phyloP scores from a whole-genome alignment of 345 rosid species.

The Citrus hindsii region DNA sequence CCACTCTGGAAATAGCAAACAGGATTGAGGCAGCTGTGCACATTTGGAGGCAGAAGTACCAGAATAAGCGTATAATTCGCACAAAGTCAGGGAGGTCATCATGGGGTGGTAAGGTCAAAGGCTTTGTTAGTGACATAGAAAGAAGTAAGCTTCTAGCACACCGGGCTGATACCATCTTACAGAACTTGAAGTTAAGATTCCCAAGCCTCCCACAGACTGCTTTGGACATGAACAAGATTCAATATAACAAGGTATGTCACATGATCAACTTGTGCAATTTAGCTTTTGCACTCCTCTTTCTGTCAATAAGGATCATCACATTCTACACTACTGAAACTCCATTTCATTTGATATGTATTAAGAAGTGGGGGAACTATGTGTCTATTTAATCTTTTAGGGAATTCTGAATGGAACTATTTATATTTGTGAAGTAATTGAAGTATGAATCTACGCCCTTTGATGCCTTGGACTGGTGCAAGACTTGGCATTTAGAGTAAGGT shows the following conservation, averaged over 20 bases:
- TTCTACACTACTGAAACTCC: neutral
- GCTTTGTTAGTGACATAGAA: slow-evolving; percentile 14
- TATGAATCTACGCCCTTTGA: neutral
- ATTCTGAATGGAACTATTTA: neutral
- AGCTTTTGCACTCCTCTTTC: neutral
- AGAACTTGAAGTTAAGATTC: slow-evolving; percentile 14
- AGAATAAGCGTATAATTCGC: slow-evolving; percentile 7
- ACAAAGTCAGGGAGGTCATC: slow-evolving; percentile 11
- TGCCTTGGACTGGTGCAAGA: neutral
- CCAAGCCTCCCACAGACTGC: slow-evolving; percentile 23
- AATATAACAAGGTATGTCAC: slow-evolving; percentile 33
- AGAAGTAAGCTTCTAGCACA: slow-evolving; percentile 17
- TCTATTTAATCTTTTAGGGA: neutral
- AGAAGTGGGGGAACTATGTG: neutral
- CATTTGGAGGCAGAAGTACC: slow-evolving; percentile 40
- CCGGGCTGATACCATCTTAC: slow-evolving; percentile 21
- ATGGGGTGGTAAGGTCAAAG: slow-evolving; percentile 35
- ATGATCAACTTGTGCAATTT: neutral
- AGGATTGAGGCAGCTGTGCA: slow-evolving; percentile 41
- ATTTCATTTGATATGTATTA: neutral
- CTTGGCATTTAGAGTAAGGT: neutral
- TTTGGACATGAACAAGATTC: slow-evolving; percentile 30
- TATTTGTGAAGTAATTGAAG: neutral
- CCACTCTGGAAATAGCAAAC: slow-evolving; percentile 42
- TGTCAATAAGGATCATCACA: neutral